These are phyloP conservation scores for Baudoinia panamericana DNA, from an alignment of 495 filamentous ascomycete genomes.

Conservation along the genomic window DNA sequence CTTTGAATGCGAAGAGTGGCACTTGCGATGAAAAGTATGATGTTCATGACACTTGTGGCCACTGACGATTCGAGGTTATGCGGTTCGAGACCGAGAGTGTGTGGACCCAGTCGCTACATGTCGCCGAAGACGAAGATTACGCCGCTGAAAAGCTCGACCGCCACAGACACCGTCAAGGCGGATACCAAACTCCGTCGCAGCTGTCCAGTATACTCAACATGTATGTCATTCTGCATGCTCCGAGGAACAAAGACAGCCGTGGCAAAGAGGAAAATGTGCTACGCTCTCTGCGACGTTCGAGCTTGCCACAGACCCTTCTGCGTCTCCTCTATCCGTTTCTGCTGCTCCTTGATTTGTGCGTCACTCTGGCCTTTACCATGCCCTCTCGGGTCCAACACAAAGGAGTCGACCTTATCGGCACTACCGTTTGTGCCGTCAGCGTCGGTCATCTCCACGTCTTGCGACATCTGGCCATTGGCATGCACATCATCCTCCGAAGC, in stretches of 20 bases:
- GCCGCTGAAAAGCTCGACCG: too few relatives aligned
- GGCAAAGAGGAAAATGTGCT: background rate
- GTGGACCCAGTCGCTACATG: too few relatives aligned
- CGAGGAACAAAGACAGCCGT: too few relatives aligned
- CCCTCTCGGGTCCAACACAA: conserved; percentile 31
- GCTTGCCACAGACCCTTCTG: conserved; percentile 45
- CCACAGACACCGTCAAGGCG: too few relatives aligned
- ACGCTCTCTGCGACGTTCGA: conserved; percentile 9
- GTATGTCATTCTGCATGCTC: too few relatives aligned
- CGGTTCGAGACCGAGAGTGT: too few relatives aligned
- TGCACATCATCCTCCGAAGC: conserved; percentile 28
- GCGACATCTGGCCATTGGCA: conserved; percentile 26
- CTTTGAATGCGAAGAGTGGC: conserved; percentile 49
- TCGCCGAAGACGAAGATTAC: too few relatives aligned
- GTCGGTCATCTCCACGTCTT: conserved; percentile 17
- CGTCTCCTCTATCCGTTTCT: conserved; percentile 46
- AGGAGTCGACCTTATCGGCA: conserved; percentile 32
- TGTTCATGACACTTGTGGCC: too few relatives aligned
- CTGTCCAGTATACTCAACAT: too few relatives aligned
- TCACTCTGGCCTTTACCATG: conserved; percentile 53
- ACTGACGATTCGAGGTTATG: too few relatives aligned
- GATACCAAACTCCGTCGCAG: too few relatives aligned
- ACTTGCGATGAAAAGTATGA: conserved; percentile 26
- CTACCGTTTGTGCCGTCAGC: background rate
- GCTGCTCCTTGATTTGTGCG: conserved; percentile 49